phyloP scores from a whole-genome alignment of 2,329 filamentous ascomycete genomes.

The Orbilia blumenaviensis region DNA sequence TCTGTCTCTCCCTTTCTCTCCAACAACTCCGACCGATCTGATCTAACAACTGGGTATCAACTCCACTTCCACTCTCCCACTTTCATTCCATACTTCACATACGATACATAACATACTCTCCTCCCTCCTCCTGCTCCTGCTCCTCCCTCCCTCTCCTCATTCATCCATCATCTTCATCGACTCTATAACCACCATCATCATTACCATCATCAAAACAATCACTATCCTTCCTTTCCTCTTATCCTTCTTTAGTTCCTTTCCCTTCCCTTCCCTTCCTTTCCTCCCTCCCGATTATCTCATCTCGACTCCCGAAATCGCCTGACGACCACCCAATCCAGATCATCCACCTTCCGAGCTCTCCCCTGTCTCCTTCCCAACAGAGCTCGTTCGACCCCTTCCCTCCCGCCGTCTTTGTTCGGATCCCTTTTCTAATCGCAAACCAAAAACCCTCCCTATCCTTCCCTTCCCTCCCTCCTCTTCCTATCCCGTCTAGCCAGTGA shows the following conservation, averaged over 20 bases:
- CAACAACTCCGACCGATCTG: too few relatives aligned
- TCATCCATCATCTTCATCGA: not conserved
- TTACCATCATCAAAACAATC: not conserved
- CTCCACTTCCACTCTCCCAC: not conserved
- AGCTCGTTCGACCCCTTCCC: constrained; percentile 3
- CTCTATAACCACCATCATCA: not conserved
- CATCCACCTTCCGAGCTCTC: constrained; percentile 22
- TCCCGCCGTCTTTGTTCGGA: not conserved
- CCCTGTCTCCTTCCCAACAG: constrained; percentile 41
- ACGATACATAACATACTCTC: not conserved
- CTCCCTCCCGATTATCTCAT: not conserved
- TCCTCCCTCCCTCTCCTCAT: not conserved
- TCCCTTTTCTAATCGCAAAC: not conserved
- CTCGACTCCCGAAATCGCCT: constrained; percentile 18
- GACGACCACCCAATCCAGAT: constrained; percentile 8
- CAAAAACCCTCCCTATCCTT: too few relatives aligned
- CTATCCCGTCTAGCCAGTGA: too few relatives aligned
- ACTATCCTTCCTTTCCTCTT: not conserved
- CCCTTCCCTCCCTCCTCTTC: too few relatives aligned
- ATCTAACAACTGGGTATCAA: too few relatives aligned
- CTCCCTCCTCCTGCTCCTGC: not conserved
- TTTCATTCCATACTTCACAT: not conserved
- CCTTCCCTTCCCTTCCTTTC: not conserved
- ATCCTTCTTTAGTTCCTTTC: not conserved
- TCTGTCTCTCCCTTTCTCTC: too few relatives aligned